Percentiles rank a stretch among this genome's conserved stretches.
phyloP scores from a whole-genome alignment of 1,139 yeast species.

The Protomyces lactucae-debilis region DNA sequence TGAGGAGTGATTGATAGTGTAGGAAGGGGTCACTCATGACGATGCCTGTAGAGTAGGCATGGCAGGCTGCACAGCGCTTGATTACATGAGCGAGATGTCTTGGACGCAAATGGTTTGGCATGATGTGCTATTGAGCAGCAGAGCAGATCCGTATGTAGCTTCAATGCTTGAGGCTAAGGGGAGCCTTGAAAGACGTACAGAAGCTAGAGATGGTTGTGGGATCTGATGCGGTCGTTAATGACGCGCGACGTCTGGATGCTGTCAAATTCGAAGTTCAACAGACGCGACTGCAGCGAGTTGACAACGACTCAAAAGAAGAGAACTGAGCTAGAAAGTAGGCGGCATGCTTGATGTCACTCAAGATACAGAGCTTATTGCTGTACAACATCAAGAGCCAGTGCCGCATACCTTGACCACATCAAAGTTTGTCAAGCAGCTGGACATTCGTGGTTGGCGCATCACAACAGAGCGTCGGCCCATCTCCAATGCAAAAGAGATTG shows the following conservation, averaged over 20 bases:
- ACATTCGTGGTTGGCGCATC: conserved; percentile 55
- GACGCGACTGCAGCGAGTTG: no score
- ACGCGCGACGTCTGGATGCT: no score
- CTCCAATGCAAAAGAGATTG: conserved; percentile 67
- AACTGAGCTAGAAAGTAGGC: no score
- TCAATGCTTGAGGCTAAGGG: no score
- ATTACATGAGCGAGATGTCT: not conserved
- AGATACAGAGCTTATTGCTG: not conserved
- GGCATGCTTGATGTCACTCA: not conserved
- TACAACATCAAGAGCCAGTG: conserved; percentile 5
- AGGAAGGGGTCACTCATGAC: conserved; percentile 61
- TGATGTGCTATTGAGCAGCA: no score
- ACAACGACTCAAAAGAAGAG: no score
- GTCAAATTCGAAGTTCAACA: no score
- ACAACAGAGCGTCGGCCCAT: conserved; percentile 73
- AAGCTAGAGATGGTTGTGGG: no score
- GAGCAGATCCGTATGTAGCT: no score
- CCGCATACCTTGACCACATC: conserved; percentile 23
- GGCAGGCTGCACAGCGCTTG: not conserved
- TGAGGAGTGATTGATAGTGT: conserved; percentile 53
- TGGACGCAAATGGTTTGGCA: not conserved
- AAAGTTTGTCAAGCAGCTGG: conserved; percentile 3
- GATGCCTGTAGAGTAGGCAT: conserved; percentile 33
- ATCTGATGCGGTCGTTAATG: no score
- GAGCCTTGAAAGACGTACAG: no score